Evolutionary conservation across 2,329 filamentous ascomycete species (phyloP).

Genomic region (Elsinoe arachidis): DNA sequence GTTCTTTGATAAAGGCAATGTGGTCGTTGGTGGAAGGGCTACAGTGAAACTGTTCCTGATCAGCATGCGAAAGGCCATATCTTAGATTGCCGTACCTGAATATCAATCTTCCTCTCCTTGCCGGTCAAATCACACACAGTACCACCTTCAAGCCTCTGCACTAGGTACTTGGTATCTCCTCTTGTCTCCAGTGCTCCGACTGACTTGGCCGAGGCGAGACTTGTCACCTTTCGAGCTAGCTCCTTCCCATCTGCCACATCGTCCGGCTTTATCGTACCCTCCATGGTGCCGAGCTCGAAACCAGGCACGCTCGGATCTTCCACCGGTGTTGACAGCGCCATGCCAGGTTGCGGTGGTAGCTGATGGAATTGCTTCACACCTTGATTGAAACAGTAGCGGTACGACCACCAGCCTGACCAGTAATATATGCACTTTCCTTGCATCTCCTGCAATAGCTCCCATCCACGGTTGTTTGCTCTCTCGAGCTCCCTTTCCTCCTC

Average conservation of each 20-base stretch:
- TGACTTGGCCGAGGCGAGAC: constrained; percentile 22
- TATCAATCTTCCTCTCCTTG: constrained; percentile 71
- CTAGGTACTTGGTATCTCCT: constrained; percentile 75
- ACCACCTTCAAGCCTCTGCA: constrained; percentile 70
- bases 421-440: constrained; percentile 75
- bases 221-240: not conserved
- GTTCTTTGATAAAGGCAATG: constrained; percentile 89
- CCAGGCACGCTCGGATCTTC: constrained; percentile 68
- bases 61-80: not conserved
- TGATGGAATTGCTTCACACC: constrained; percentile 89
- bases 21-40: constrained; percentile 65
- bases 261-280: constrained; percentile 21
- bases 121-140: constrained; percentile 82
- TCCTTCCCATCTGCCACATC: constrained; percentile 22
- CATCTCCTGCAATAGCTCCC: constrained; percentile 70
- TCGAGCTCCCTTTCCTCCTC: constrained; percentile 74
- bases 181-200: constrained; percentile 57
- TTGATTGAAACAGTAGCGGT: constrained; percentile 84
- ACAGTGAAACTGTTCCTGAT: constrained; percentile 56
- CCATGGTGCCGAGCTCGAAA: constrained; percentile 64
- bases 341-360: constrained; percentile 58
- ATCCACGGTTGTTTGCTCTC: constrained; percentile 66
- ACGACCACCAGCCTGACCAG: constrained; percentile 88
- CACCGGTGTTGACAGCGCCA: constrained; percentile 60
- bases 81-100: constrained; percentile 45